Evolutionary conservation across 2,329 filamentous ascomycete genomes (phyloP).

Genomic region (Colletotrichum cordylinicola): DNA sequence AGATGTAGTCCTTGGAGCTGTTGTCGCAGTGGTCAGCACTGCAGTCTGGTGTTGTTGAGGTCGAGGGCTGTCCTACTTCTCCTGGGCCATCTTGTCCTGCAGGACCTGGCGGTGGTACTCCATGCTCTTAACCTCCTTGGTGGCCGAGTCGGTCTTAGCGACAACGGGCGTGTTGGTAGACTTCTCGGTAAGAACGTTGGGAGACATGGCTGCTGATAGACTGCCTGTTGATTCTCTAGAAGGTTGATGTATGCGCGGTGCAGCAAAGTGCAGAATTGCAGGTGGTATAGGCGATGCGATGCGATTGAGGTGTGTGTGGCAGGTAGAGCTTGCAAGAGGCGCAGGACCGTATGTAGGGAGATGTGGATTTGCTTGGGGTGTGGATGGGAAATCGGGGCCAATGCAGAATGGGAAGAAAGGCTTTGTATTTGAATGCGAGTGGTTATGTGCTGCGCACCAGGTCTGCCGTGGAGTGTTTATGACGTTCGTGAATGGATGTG

Average conservation of each 20-base stretch:
- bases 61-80: constrained; percentile 53
- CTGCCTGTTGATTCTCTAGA: not conserved
- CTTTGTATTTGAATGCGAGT: constrained; percentile 20
- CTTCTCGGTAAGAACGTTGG: constrained; percentile 67
- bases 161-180: constrained; percentile 66
- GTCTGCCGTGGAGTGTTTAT: constrained; percentile 17
- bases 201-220: constrained; percentile 51
- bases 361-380: not conserved
- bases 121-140: constrained; percentile 67
- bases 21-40: constrained; percentile 12
- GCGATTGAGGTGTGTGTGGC: not conserved
- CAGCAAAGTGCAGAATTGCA: not conserved
- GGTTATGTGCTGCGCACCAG: not conserved
- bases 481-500: constrained; percentile 21
- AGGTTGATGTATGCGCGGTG: not conserved
- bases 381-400: not conserved
- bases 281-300: not conserved
- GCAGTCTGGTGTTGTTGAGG: not conserved
- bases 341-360: not conserved
- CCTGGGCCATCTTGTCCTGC: constrained; percentile 72
- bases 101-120: constrained; percentile 81
- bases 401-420: constrained; percentile 8
- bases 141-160: constrained; percentile 34
- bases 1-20: constrained; percentile 68
- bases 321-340: not conserved